Evolutionary conservation across 2,329 filamentous ascomycete species (phyloP).

Genomic region (Fusarium tuaranense): DNA sequence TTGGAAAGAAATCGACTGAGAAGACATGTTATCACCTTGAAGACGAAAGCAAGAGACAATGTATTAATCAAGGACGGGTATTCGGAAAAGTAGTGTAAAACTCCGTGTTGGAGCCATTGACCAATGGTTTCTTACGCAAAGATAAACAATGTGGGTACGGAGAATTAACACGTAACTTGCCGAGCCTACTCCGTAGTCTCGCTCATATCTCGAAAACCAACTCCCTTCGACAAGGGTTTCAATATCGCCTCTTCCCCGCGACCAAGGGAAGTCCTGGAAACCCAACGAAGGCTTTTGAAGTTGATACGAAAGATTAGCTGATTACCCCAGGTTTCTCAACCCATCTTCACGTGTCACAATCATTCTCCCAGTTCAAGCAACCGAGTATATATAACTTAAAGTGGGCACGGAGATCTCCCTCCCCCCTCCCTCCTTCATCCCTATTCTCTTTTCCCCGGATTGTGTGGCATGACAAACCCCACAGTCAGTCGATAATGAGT

Average conservation of each 20-base stretch:
- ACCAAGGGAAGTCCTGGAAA: background rate
- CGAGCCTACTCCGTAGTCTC: background rate
- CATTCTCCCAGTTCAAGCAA: background rate
- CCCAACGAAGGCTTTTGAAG: background rate
- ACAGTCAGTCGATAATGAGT: conserved; percentile 10
- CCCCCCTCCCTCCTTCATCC: background rate
- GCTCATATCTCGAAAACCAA: background rate
- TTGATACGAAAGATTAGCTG: background rate
- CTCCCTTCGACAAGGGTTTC: background rate
- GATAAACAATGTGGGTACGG: conserved; percentile 23
- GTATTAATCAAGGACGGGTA: background rate
- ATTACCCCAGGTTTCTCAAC: background rate
- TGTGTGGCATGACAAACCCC: background rate
- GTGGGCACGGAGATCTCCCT: conserved; percentile 26
- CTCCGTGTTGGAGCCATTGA: conserved; percentile 20
- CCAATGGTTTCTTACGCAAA: conserved; percentile 28
- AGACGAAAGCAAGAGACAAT: background rate
- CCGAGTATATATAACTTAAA: background rate
- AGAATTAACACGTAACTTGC: background rate
- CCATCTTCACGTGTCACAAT: background rate
- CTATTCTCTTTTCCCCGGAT: background rate
- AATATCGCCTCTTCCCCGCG: background rate
- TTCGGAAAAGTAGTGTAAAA: conserved; percentile 23
- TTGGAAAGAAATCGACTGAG: background rate
- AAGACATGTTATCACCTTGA: background rate